phyloP scores from a whole-genome alignment of 768 basidiomycete genomes.

The Pleurotus tuoliensis region DNA sequence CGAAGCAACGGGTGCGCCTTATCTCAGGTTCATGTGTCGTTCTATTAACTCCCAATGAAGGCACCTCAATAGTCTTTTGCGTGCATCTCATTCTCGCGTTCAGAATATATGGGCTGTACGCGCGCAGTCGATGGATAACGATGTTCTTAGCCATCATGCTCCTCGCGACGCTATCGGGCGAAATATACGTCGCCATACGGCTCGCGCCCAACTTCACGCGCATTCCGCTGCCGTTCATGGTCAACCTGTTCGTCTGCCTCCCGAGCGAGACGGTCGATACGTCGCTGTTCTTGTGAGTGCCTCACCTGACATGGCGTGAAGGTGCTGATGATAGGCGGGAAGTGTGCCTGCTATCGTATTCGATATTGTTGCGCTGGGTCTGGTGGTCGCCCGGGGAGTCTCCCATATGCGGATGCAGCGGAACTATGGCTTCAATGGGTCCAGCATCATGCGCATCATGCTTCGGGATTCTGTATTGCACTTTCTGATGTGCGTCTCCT shows the following conservation, averaged over 20 bases:
- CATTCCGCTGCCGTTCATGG: slow-evolving; percentile 1
- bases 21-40: not conserved
- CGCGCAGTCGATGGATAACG: not conserved
- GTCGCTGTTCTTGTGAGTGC: slow-evolving; percentile 1
- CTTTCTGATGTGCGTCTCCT: not conserved
- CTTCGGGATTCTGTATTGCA: not conserved
- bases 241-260: slow-evolving; percentile 1
- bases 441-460: not conserved
- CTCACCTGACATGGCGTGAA: not conserved
- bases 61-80: slow-evolving; percentile 1
- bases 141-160: not conserved
- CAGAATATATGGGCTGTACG: slow-evolving; percentile 1
- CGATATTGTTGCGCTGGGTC: not conserved
- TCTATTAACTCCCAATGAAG: not conserved
- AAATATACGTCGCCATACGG: not conserved
- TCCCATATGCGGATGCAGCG: not conserved
- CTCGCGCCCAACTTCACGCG: not conserved
- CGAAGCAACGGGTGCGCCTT: not conserved
- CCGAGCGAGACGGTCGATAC: not conserved
- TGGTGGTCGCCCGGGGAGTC: not conserved
- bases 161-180: not conserved
- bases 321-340: no score
- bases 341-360: not conserved
- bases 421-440: not conserved
- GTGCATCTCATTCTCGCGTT: slow-evolving; percentile 4